Evolutionary conservation across 2,329 filamentous ascomycete species (phyloP).

Genomic region (Cladosporium halotolerans): DNA sequence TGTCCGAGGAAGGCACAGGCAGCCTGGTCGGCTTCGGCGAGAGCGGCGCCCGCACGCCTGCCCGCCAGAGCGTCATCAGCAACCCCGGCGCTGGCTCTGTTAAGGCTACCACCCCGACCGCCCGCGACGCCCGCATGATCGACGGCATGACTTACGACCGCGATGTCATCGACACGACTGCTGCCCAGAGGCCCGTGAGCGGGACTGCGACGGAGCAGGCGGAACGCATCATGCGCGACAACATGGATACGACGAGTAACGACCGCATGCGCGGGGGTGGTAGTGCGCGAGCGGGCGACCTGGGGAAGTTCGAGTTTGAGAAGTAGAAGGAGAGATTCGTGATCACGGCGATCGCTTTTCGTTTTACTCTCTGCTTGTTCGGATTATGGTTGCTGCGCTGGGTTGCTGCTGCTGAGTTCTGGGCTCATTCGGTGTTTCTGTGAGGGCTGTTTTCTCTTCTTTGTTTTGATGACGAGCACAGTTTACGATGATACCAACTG

Average conservation of each 20-base stretch:
- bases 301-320: conserved; percentile 59
- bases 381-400: too few species aligned
- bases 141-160: conserved; percentile 43
- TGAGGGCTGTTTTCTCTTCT: too few species aligned
- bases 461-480: too few species aligned
- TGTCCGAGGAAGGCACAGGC: conserved; percentile 78
- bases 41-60: conserved; percentile 57
- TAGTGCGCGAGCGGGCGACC: conserved; percentile 26
- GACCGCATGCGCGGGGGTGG: conserved; percentile 31
- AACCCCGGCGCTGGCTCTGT: conserved; percentile 50
- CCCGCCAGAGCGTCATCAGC: conserved; percentile 62
- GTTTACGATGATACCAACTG: too few species aligned
- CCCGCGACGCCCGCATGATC: conserved; percentile 37
- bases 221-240: conserved; percentile 58
- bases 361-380: too few species aligned
- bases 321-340: conserved; percentile 15
- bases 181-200: not conserved
- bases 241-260: conserved; percentile 41
- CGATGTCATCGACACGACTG: conserved; percentile 33
- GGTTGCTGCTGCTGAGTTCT: too few species aligned
- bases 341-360: too few species aligned
- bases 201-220: conserved; percentile 46
- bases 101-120: conserved; percentile 28
- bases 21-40: conserved; percentile 90
- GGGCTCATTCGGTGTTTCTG: too few species aligned